Percentiles rank a stretch among this genome's conserved stretches.
These are phyloP conservation scores for Pythium aphanidermatum DNA, from an alignment of 352 stramenopile genomes.

Conservation along the genomic window DNA sequence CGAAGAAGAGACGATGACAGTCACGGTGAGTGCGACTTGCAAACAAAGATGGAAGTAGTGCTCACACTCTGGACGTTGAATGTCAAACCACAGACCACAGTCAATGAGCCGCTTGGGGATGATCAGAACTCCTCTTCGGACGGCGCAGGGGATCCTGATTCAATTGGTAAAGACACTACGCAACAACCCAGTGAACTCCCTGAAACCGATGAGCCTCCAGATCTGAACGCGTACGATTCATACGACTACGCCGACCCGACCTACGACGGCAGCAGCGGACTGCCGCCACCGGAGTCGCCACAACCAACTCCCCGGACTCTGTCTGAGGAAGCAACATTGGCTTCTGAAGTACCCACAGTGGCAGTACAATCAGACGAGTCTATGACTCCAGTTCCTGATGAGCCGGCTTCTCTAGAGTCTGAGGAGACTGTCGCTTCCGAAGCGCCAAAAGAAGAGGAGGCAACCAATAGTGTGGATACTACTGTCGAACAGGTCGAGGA, in stretches of 20 bases:
- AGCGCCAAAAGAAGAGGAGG: neutral
- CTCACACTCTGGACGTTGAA: no score
- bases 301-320: neutral
- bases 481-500: no score
- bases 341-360: neutral
- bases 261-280: slow-evolving; percentile 21
- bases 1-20: no score
- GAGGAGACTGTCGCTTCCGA: neutral
- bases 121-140: no score
- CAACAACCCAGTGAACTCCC: neutral
- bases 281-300: slow-evolving; percentile 16
- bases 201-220: neutral
- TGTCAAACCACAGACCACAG: no score
- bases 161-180: slow-evolving; percentile 7
- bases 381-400: no score
- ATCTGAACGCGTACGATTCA: slow-evolving; percentile 25
- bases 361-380: no score
- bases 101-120: no score
- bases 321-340: neutral
- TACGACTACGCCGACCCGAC: slow-evolving; percentile 18
- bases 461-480: neutral
- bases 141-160: no score
- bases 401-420: no score
- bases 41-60: no score
- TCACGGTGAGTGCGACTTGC: no score